Base-by-base conservation (phyloP, 129 eudicot species). In the Centella asiatica region DNA sequence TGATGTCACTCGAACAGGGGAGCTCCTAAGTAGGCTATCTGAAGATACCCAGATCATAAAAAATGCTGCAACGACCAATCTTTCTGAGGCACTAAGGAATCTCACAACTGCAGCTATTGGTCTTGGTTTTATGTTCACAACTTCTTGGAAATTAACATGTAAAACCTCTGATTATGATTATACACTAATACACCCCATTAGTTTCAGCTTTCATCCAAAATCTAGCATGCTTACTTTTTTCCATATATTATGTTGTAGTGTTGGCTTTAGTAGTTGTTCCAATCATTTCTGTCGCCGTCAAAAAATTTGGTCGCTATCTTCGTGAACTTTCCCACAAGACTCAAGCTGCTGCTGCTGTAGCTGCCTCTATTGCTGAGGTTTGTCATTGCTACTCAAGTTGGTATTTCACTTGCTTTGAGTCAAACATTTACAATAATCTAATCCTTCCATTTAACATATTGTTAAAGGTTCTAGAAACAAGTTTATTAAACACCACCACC, bases 101-200 rank as follows among this genome's bases (percentile, higher is more conserved):
- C 53, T 42, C n/a, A 10, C 47, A 10, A 42, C 47, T 42, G 47
- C 47, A 42, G 73, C 79, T 69, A 85, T 89, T 60, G 95, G 97
- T 42, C 47, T 42, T 42, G 47, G 47, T 15, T 42, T 42, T n/a
- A 42, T 90, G 97, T 81, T 90, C 73, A 67, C 89, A 34, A 80
- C 97, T 46, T 90, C 97, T 36, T 90, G 97, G 97, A 90, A 90
- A 76, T 65, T 90, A 69, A 86, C 97, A 79, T 62, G 97, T 90
- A 73, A 74, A 66, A 14, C 32, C 2, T 47, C 6, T 60, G 1
- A 70, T 56, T 44, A 29, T 36, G 26, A 4, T 60, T 27, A 34
- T n/a, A n/a, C n/a, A n/a, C n/a, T 6, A 15, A 14, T 34, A 27
- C 26, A 59, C 28, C 55, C 11, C 32, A 46, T 53, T 20, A 53